Percentiles rank a stretch among this genome's conserved stretches.
Evolutionary conservation across 768 basidiomycete genomes (phyloP).

Genomic region (Boletus rubroflammeus): DNA sequence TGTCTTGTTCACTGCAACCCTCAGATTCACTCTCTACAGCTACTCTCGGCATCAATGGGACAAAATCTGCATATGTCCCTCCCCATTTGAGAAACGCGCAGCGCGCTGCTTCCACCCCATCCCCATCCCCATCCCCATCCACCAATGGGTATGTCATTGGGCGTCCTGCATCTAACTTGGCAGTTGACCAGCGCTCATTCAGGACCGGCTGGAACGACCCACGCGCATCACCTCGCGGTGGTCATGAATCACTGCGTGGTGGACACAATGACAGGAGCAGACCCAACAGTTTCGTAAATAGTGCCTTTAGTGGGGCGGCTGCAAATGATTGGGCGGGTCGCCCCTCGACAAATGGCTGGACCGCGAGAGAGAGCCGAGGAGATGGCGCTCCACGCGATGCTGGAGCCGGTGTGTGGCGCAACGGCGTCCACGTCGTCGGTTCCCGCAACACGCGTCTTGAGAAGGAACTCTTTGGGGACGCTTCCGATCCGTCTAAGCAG

Average conservation of each 20-base stretch:
- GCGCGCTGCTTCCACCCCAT: constrained; percentile 69
- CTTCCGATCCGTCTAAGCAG: constrained; percentile 79
- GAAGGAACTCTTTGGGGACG: constrained; percentile 94
- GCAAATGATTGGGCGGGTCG: constrained; percentile 41
- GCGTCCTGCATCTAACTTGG: constrained; percentile 11
- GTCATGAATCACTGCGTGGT: constrained; percentile 40
- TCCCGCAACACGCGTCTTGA: constrained; percentile 83
- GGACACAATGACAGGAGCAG: constrained; percentile 36
- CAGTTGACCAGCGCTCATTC: constrained; percentile 19
- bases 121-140: constrained; percentile 25
- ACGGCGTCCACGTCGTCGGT: constrained; percentile 85
- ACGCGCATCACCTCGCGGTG: constrained; percentile 61
- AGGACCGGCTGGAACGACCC: constrained; percentile 77
- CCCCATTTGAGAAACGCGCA: constrained; percentile 83
- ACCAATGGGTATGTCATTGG: constrained; percentile 50
- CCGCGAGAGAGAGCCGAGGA: constrained; percentile 29
- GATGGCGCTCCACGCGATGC: constrained; percentile 48
- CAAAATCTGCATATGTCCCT: constrained; percentile 82
- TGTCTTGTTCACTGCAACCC: not conserved
- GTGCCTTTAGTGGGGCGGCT: constrained; percentile 29
- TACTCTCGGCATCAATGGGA: constrained; percentile 66
- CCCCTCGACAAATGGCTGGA: constrained; percentile 39
- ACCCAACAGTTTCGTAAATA: constrained; percentile 40
- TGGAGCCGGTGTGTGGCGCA: constrained; percentile 72
- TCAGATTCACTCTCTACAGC: constrained; percentile 38